Percentiles rank a stretch among this genome's conserved stretches.
phyloP scores from a whole-genome alignment of 2,329 filamentous ascomycete genomes.

The Grosmannia serpens region DNA sequence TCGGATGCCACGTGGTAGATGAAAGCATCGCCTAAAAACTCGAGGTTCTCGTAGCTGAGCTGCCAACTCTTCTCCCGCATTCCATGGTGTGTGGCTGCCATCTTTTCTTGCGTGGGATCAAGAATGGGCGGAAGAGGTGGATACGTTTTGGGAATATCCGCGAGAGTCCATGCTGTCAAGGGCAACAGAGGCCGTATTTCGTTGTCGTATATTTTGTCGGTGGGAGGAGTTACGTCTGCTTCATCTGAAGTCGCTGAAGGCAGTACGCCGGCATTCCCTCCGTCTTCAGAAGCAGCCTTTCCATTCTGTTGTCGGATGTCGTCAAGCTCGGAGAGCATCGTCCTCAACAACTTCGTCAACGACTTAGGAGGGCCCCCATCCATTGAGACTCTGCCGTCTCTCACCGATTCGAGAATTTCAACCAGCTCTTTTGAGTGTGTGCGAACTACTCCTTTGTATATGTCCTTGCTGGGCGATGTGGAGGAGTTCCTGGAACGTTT shows the following conservation, averaged over 20 bases:
- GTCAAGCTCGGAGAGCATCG: neutral
- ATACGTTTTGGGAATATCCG: constrained; percentile 33
- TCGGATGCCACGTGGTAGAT: constrained; percentile 63
- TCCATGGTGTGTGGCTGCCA: constrained; percentile 55
- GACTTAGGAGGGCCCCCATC: neutral
- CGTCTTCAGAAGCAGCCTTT: neutral
- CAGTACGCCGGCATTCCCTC: neutral
- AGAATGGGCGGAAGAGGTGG: constrained; percentile 51
- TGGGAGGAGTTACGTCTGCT: neutral
- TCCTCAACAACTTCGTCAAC: neutral
- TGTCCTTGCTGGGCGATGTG: neutral
- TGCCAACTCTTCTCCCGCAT: constrained; percentile 23
- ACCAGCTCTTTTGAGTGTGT: neutral
- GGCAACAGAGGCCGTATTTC: constrained; percentile 7
- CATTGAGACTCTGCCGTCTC: neutral
- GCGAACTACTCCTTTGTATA: neutral
- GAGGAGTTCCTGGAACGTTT: neutral
- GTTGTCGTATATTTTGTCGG: neutral
- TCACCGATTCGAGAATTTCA: neutral
- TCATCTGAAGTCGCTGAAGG: neutral
- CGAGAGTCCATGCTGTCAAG: constrained; percentile 29
- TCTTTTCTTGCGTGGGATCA: constrained; percentile 46
- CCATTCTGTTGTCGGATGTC: neutral
- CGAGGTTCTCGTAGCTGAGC: constrained; percentile 66
- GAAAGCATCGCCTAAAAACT: constrained; percentile 78